phyloP scores from a whole-genome alignment of 345 rosid species.

The Gossypium australe region DNA sequence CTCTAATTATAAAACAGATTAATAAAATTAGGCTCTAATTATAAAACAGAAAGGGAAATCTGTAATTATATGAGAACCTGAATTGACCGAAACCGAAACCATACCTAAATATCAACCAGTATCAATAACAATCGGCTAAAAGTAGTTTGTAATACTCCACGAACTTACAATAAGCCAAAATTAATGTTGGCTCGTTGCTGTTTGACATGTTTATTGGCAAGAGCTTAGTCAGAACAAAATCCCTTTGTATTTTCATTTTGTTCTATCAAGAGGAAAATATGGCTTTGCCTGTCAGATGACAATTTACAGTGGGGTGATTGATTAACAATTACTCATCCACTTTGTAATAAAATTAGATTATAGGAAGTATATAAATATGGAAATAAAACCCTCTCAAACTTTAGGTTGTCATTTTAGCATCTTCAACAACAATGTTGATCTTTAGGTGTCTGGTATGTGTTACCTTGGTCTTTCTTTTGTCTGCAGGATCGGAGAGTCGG shows the following conservation, averaged over 20 bases:
- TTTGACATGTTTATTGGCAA: background rate
- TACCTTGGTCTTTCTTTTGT: slow-evolving; percentile 14
- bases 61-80: too few species aligned
- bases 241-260: background rate
- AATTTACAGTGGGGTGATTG: background rate
- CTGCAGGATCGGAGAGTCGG: slow-evolving; percentile 12
- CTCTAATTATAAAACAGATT: too few species aligned
- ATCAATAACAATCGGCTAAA: too few species aligned
- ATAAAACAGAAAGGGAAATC: background rate
- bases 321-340: background rate
- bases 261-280: background rate
- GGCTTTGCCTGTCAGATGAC: slow-evolving; percentile 5
- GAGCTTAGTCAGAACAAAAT: slow-evolving; percentile 4
- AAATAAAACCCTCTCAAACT: background rate
- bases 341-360: background rate
- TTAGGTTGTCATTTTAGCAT: background rate
- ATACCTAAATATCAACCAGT: too few species aligned
- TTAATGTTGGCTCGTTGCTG: background rate
- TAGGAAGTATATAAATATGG: background rate
- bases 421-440: background rate
- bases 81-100: too few species aligned
- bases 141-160: too few species aligned
- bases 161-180: background rate
- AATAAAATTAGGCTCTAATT: too few species aligned
- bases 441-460: background rate